Percentiles rank a stretch among this genome's conserved stretches.
Conservation (phyloP, 768 basidiomycete species). For the Ramaria sp. region DNA sequence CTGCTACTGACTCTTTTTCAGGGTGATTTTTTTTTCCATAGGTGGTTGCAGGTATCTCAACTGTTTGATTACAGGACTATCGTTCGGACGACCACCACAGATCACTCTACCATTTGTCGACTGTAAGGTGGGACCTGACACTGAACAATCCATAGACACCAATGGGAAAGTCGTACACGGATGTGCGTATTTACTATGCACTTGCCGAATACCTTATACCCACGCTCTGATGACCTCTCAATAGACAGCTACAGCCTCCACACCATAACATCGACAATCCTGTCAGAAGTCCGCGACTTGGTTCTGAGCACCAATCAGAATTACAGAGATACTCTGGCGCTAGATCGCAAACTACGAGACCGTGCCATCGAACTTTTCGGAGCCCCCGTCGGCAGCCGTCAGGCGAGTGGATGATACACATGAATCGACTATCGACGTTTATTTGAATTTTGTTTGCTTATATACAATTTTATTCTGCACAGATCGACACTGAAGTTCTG, state of each 20-base stretch:
- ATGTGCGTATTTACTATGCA: not conserved
- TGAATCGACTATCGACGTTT: not conserved
- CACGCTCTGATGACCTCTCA: not conserved
- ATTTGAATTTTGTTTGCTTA: not conserved
- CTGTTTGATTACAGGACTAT: not conserved
- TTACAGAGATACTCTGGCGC: not conserved
- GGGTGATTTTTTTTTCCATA: no score
- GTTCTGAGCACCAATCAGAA: not conserved
- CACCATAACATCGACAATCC: not conserved
- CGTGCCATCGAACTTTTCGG: slow-evolving; percentile 2
- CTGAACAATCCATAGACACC: not conserved
- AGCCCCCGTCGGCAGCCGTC: not conserved
- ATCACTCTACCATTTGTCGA: slow-evolving; percentile 57
- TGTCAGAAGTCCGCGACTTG: not conserved
- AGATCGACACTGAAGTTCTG: not conserved
- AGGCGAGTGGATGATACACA: not conserved
- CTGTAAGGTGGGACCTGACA: slow-evolving; percentile 19
- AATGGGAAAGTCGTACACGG: not conserved
- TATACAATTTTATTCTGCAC: not conserved
- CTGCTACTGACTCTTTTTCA: not conserved
- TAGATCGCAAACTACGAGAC: slow-evolving; percentile 5
- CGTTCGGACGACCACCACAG: slow-evolving; percentile 58
- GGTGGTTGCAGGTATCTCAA: not conserved
- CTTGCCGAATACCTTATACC: not conserved
- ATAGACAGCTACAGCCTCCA: not conserved